Evolutionary conservation across 371 early-diverging fungal species (phyloP).

Genomic region (Mortierella sp.): DNA sequence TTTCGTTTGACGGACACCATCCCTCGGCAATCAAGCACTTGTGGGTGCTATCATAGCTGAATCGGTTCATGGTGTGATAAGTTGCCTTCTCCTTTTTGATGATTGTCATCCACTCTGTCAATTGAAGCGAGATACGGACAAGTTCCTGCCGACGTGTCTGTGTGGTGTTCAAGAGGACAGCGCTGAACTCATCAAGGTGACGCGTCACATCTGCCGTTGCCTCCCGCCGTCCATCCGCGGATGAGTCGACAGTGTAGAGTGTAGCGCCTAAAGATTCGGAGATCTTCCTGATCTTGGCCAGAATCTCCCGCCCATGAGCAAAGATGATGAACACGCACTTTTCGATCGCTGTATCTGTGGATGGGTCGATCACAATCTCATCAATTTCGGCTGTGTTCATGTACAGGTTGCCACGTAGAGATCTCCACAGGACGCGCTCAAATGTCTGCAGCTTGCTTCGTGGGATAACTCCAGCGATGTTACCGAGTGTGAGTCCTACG

Average conservation of each 20-base stretch:
- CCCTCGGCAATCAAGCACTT: conserved; percentile 98
- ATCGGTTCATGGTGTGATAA: conserved; percentile 94
- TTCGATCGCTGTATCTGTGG: conserved; percentile 82
- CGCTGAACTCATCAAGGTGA: conserved; percentile 56
- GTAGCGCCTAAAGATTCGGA: conserved; percentile 96
- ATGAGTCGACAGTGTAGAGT: conserved; percentile 88
- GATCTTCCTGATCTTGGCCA: conserved; percentile 92
- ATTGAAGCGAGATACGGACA: conserved; percentile 79
- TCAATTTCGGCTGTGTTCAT: conserved; percentile 96
- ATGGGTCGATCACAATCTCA: conserved; percentile 89
- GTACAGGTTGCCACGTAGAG: conserved; percentile 97
- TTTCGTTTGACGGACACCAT: conserved; percentile 92
- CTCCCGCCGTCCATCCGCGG: conserved; percentile 85
- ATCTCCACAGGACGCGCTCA: conserved; percentile 96
- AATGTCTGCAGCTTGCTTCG: conserved; percentile 87
- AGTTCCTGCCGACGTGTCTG: conserved; percentile 88
- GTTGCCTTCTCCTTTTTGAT: conserved; percentile 98
- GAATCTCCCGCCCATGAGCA: conserved; percentile 93
- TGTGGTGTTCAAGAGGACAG: conserved; percentile 85
- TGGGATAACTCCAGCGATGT: conserved; percentile 93
- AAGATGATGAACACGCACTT: conserved; percentile 98
- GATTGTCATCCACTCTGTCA: conserved; percentile 89
- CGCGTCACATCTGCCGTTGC: conserved; percentile 55
- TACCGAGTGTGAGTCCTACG: conserved; percentile 36
- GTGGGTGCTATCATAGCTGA: conserved; percentile 92